Evolutionary conservation across 306 rosid genomes (phyloP).

Genomic region (Acacia crassicarpa): DNA sequence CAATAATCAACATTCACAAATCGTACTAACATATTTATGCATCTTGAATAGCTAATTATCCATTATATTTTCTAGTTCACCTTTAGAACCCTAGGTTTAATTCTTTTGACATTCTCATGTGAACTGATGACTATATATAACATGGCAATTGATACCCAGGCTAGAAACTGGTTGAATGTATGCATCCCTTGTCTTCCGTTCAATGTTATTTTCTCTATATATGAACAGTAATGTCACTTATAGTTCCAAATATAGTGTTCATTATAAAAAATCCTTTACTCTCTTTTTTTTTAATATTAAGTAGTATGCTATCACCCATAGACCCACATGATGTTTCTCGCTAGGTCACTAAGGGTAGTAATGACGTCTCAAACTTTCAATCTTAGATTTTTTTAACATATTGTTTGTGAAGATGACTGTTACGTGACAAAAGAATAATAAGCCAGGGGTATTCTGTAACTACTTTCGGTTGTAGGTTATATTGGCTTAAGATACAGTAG

Average conservation of each 20-base stretch:
- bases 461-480: too few species aligned
- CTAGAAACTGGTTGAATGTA: background rate
- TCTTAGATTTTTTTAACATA: background rate
- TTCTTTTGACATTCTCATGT: background rate
- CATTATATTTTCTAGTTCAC: background rate
- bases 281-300: background rate
- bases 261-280: background rate
- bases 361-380: background rate
- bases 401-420: background rate
- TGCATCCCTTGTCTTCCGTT: background rate
- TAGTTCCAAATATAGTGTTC: background rate
- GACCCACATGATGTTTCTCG: background rate
- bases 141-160: constrained; percentile 1
- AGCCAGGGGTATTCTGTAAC: too few species aligned
- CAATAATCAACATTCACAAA: background rate
- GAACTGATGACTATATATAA: background rate
- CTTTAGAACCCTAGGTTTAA: background rate
- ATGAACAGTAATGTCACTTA: background rate
- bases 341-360: background rate
- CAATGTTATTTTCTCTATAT: background rate
- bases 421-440: too few species aligned
- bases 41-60: background rate
- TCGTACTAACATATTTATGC: background rate
- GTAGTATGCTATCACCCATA: background rate
- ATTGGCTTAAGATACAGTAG: too few species aligned